A percentile compares a stretch with the other conserved stretches of the same genome.
phyloP scores from a whole-genome alignment of 495 filamentous ascomycete species.

The Tirmania nivea region DNA sequence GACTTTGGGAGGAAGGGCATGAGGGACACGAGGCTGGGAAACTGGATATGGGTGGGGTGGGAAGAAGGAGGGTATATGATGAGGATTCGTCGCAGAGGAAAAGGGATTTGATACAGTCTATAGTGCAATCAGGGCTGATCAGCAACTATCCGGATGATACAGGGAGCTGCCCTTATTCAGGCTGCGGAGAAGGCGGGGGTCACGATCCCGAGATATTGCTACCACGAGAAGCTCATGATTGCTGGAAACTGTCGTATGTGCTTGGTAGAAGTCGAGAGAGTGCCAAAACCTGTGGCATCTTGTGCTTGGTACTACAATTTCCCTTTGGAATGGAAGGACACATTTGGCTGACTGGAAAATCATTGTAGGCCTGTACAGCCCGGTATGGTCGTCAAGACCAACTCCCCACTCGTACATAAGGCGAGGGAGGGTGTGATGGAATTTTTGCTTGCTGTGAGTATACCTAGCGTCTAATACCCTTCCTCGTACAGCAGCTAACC shows the following conservation, averaged over 20 bases:
- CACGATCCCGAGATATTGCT: constrained; percentile 56
- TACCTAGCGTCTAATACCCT: not conserved
- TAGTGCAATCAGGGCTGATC: not conserved
- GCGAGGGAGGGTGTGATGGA: constrained; percentile 98
- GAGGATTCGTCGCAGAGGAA: no score
- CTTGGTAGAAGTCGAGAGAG: constrained; percentile 86
- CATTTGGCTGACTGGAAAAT: not conserved
- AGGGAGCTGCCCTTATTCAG: constrained; percentile 85
- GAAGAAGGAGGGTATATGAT: no score
- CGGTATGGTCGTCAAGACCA: constrained; percentile 96
- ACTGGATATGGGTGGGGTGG: no score
- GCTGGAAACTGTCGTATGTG: constrained; percentile 99
- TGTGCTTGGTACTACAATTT: constrained; percentile 45
- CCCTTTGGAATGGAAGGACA: not conserved
- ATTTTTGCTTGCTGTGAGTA: constrained; percentile 50
- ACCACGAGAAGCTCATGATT: constrained; percentile 91
- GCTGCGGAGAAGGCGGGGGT: constrained; percentile 93
- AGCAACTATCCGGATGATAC: not conserved
- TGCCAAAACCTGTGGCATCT: constrained; percentile 90
- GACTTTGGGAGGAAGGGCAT: no score
- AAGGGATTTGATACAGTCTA: not conserved
- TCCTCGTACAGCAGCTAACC: not conserved
- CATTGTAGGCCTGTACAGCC: constrained; percentile 59
- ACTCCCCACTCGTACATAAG: constrained; percentile 88
- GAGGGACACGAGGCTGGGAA: no score